Base-by-base conservation (phyloP, 306 rosid species). In the Corylus americana region DNA sequence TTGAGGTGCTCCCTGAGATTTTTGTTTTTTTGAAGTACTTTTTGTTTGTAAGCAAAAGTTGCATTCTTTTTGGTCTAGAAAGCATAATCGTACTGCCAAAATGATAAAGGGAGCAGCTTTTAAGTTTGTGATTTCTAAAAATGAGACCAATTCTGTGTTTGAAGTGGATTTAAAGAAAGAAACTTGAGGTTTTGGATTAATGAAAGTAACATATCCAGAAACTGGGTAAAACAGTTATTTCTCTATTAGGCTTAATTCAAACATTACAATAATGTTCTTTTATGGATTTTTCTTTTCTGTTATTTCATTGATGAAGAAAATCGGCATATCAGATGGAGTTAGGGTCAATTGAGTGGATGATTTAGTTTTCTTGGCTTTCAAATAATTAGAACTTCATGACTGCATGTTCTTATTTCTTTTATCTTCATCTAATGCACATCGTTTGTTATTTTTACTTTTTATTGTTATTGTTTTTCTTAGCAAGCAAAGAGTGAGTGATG, bases 1-100 rank as follows among this genome's bases (percentile, higher is more conserved):
- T 95, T 17, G 86, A 92, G 97, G 98, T 92, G 37, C 27, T 27
- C 25, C 25, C 37, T 3, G 37, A 59, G 45, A 50, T n/a, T 6
- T 8, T 51, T 57, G 17, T 35, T 2, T 55, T 2, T 74, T n/a
- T 0, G 1, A 5, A 59, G 8, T 8, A 8, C 29, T 62, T 42
- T 20, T 69, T 39, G 48, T 45, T 17, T 49, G n/a, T 20, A 39
- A 48, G 44, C 45, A 11, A 59, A 39, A 44, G 20, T n/a, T 75
- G n/a, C 2, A 16, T n/a, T 50, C 20, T 64, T 49, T 17, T 54
- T 12, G 59, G 13, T 8, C n/a, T 75, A 11, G 9, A 18, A n/a
- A 29, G 0, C n/a, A 35, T 13, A 63, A 63, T 14, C 7, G 17
- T 18, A 20, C 3, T 57, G 29, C 27, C 63, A 1, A 8, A 20